These are phyloP conservation scores for Acacia pycnantha DNA, from an alignment of 331 rosid species.

Conservation along the genomic window DNA sequence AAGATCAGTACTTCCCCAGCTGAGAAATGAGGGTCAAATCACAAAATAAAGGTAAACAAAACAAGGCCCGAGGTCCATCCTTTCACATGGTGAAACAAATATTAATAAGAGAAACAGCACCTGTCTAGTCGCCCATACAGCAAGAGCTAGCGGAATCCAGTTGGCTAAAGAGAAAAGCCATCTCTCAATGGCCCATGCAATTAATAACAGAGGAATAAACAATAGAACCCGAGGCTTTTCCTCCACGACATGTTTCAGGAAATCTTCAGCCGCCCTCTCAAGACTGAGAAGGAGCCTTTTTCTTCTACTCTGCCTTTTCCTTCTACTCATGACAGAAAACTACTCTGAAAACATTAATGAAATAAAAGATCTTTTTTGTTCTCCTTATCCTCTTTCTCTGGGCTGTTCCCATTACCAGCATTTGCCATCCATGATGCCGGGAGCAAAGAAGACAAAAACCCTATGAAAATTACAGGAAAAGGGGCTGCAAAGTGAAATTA, in stretches of 20 bases:
- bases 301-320: constrained; percentile 43
- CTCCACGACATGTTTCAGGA: constrained; percentile 38
- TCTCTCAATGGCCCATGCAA: constrained; percentile 73
- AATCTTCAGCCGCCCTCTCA: constrained; percentile 43
- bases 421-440: not conserved
- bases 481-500: not conserved
- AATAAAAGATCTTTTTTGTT: not conserved
- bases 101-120: constrained; percentile 33
- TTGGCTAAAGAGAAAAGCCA: constrained; percentile 78
- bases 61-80: constrained; percentile 4
- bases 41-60: not conserved
- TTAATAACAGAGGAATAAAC: constrained; percentile 53
- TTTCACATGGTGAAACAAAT: not conserved
- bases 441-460: not conserved
- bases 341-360: not conserved
- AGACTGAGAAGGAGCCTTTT: constrained; percentile 33
- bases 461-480: constrained; percentile 13
- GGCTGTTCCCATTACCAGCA: not conserved
- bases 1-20: constrained; percentile 6
- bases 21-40: not conserved
- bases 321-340: constrained; percentile 41
- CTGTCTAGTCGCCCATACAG: constrained; percentile 69
- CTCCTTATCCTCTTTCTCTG: not conserved
- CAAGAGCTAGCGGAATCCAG: constrained; percentile 68
- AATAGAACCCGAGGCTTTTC: constrained; percentile 54